Base-by-base conservation (phyloP, 495 filamentous ascomycete genomes). In the Xylaria palmicola region DNA sequence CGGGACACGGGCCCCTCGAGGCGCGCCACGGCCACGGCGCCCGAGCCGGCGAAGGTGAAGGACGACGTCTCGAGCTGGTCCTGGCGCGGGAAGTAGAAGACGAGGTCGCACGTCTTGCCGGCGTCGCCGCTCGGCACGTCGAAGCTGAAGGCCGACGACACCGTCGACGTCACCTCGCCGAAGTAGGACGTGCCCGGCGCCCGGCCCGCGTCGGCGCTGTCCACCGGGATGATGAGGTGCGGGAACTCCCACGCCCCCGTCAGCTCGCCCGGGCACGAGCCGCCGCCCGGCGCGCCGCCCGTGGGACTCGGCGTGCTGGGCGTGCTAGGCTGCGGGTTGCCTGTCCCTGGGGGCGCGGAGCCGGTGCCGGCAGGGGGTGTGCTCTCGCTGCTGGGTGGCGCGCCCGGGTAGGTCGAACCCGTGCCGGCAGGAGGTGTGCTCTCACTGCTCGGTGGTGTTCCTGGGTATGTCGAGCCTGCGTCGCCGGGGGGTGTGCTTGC, bases 81-180 rank as follows among this genome's bases (percentile, higher is more conserved):
- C 58, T 75, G 67, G 49, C 74, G 59, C 6, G 89, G 88, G 72
- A 90, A 83, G 37, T 88, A 74, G 78, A 92, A 90, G 52, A 88
- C 71, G 7, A 90, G 79, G 32, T 77, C 76, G 72, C 89, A 92
- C 0, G 77, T 87, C 72, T 84, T 83, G 47, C 78, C 82, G 39
- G 76, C 67, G 67, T 83, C 75, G 10, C 0, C 67, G 27, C 15
- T 13, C 0, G 85, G 85, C 41, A 90, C 81, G 67, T 88, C 85
- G 73, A 91, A 91, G 72, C 86, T 87, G 81, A 89, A 91, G 44
- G 86, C 71, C 17, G 78, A 81, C 34, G 86, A 87, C 59, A 85
- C 72, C 24, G 77, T 81, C 4, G 78, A 65, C 4, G 78, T 79
- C 29, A 89, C 73, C 6, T 79, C 75, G 36, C 85, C 86, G 58